Conservation (phyloP, 75 land plant species). For the Picea sitchensis region DNA sequence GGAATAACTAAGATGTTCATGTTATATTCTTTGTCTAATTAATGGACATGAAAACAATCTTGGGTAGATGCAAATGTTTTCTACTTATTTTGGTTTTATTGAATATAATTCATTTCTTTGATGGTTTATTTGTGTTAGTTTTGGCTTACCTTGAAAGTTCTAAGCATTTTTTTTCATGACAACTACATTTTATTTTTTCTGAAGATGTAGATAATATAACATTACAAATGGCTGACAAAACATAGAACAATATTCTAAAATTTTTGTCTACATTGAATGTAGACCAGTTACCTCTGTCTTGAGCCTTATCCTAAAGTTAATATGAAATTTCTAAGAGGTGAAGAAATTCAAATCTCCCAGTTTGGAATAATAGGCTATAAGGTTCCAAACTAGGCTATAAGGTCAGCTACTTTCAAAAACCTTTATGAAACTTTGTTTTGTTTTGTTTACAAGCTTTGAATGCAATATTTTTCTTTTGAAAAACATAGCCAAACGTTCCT, state of each 20-base stretch:
- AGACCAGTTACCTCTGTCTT: neutral
- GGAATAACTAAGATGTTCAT: no score
- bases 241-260: neutral
- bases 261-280: neutral
- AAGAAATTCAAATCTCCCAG: neutral
- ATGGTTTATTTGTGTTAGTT: neutral
- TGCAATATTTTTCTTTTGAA: neutral
- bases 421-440: neutral
- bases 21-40: neutral
- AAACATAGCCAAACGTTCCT: neutral
- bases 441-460: neutral
- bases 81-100: neutral
- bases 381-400: neutral
- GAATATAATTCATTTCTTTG: neutral
- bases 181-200: neutral
- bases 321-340: conserved; percentile 3
- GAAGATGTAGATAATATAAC: neutral
- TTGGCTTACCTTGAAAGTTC: neutral
- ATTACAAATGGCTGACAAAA: neutral
- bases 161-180: neutral
- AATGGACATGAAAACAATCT: neutral
- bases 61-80: neutral
- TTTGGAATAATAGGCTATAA: neutral
- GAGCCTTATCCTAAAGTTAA: neutral
- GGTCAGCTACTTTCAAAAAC: neutral